Evolutionary conservation across 129 eudicot species (phyloP), one percentile per base, ranked within the genome.

Genomic region (Chrysanthemum lavandulifolium): DNA sequence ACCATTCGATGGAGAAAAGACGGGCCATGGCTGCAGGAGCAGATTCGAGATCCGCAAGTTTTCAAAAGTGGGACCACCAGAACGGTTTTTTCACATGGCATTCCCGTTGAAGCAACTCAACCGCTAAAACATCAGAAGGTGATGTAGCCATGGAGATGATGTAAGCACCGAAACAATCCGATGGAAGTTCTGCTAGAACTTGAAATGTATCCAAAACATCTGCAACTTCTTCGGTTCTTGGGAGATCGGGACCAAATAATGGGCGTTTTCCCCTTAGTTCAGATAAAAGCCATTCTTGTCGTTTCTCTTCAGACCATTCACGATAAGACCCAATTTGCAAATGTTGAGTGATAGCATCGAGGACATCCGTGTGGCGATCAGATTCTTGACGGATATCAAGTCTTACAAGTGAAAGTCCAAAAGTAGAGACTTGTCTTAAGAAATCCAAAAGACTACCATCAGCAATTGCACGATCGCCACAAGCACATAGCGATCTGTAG

Each of bases 81-180:
- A 95, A 67, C 2, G 97, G 99, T 12, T 80, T 67, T 83, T 80
- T 86, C 21, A 95, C 96, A 65, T 85, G 97, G 88, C 97, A 90
- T 65, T 90, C 99, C 10, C 99, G 96, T 47, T 95, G 99, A n/a
- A 95, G 84, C 60, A 95, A 82, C 85, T 95, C 99, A 21, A 95
- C 99, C 0, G 99, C 99, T 13, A 95, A 82, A 62, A 95, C 99
- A 65, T 95, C 99, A 52, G 99, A 95, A 10, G 99, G 96, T 15
- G 99, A 78, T 0, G 99, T 95, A 72, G 99, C 99, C 99, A 95
- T 95, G n/a, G 99, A 95, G 71, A 95, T 95, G 66, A 95, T 86
- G 81, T 95, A 95, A 33, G 99, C 99, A n/a, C 99, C 99, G 43
- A 95, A 95, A 82, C 99, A 95, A 76, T 95, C 99, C 0, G 97